Conservation (phyloP, 208 protist species). For the Angomonas desouzai region DNA sequence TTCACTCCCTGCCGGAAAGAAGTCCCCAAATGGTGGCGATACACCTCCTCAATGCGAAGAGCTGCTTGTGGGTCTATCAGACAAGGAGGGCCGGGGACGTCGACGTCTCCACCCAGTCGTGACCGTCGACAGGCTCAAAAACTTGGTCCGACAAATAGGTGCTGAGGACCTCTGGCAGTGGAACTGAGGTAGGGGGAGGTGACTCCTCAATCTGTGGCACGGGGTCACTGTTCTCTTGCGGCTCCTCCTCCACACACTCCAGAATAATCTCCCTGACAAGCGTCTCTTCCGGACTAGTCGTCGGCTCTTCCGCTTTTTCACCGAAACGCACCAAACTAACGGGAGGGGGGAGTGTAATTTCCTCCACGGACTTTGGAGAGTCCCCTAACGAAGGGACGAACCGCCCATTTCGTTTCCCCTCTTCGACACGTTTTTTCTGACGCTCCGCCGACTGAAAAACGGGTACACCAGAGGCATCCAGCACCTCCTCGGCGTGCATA, state of each 20-base stretch:
- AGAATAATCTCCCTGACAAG: slow-evolving; percentile 1
- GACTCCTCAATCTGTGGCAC: too few relatives aligned
- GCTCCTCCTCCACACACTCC: not conserved
- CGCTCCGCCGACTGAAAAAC: slow-evolving; percentile 32
- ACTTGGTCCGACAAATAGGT: too few relatives aligned
- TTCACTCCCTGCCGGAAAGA: slow-evolving; percentile 11
- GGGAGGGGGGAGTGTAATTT: slow-evolving; percentile 32
- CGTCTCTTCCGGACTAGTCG: not conserved
- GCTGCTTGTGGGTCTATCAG: slow-evolving; percentile 45
- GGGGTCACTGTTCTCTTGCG: not conserved
- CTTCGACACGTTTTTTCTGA: slow-evolving; percentile 30
- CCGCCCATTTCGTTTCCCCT: slow-evolving; percentile 40
- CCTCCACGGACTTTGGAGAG: slow-evolving; percentile 22
- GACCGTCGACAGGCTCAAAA: too few relatives aligned
- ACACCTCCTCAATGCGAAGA: slow-evolving; percentile 21
- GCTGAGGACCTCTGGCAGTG: too few relatives aligned
- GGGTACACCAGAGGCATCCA: slow-evolving; percentile 38
- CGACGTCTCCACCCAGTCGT: slow-evolving; percentile 50
- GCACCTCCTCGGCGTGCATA: slow-evolving; percentile 53
- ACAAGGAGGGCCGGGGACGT: slow-evolving; percentile 33
- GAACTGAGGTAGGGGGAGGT: too few relatives aligned
- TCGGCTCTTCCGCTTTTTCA: not conserved
- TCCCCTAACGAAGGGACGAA: slow-evolving; percentile 40
- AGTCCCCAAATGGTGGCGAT: slow-evolving; percentile 3
- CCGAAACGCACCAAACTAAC: slow-evolving; percentile 12